Conservation (phyloP, 78 protist species). For the Isochrysis galbana region DNA sequence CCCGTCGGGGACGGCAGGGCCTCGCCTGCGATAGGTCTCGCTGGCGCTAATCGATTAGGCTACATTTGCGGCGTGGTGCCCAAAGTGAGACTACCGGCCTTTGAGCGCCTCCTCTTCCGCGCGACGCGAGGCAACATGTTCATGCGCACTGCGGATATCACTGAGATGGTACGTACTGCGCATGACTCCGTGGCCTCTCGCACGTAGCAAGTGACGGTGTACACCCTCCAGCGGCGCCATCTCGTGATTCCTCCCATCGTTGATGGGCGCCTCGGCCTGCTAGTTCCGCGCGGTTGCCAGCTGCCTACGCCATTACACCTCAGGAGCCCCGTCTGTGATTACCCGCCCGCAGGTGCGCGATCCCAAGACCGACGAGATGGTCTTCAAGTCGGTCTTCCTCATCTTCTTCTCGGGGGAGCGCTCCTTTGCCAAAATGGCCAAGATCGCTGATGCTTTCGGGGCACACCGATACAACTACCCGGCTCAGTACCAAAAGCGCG, state of each 20-base stretch:
- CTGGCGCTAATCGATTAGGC: too few species aligned
- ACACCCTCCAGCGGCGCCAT: background rate
- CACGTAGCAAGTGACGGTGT: too few species aligned
- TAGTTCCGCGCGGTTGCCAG: too few species aligned
- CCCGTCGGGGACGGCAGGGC: too few species aligned
- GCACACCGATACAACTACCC: slow-evolving; percentile 86
- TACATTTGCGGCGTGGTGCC: slow-evolving; percentile 75
- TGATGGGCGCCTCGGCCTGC: too few species aligned
- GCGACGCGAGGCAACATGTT: slow-evolving; percentile 83
- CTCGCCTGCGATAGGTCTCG: too few species aligned
- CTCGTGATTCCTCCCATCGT: too few species aligned
- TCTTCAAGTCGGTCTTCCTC: slow-evolving; percentile 67
- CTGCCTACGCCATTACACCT: background rate
- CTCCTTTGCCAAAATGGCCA: slow-evolving; percentile 56
- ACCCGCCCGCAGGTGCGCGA: background rate
- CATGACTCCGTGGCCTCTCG: background rate
- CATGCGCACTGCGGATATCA: slow-evolving; percentile 53
- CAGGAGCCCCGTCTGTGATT: background rate
- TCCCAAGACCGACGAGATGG: background rate
- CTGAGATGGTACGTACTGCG: background rate
- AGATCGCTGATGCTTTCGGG: slow-evolving; percentile 77
- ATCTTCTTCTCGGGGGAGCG: slow-evolving; percentile 77
- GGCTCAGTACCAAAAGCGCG: slow-evolving; percentile 45
- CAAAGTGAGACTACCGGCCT: slow-evolving; percentile 45
- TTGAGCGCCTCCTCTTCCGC: slow-evolving; percentile 85